These are phyloP conservation scores for Hawksworthiomyces lignivorus DNA, from an alignment of 2,329 filamentous ascomycete genomes.

Conservation along the genomic window DNA sequence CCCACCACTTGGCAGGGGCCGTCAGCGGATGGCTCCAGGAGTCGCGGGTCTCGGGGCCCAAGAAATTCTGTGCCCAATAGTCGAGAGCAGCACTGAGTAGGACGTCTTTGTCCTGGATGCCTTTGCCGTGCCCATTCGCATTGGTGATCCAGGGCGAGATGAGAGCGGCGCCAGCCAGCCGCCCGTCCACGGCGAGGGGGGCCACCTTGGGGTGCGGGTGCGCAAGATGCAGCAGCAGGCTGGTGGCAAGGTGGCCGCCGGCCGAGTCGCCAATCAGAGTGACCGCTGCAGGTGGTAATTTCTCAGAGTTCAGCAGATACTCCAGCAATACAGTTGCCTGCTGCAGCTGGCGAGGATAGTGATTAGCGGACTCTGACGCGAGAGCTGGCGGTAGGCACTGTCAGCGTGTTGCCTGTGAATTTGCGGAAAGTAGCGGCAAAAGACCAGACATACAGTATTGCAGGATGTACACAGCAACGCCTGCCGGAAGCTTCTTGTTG, in stretches of 20 bases:
- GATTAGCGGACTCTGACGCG: constrained; percentile 3
- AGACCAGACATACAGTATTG: constrained; percentile 1
- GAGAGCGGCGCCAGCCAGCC: constrained; percentile 4
- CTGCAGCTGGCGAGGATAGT: constrained; percentile 7
- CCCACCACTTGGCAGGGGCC: constrained; percentile 2
- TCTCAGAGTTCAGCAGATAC: neutral
- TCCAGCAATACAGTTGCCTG: constrained; percentile 3
- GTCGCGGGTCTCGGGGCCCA: neutral
- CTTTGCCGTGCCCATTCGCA: neutral
- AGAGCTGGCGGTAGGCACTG: neutral
- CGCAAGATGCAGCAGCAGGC: constrained; percentile 6
- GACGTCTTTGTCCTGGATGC: constrained; percentile 1
- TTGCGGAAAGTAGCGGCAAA: neutral
- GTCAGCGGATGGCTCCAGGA: constrained; percentile 4
- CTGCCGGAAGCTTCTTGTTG: neutral
- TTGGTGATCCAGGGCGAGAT: constrained; percentile 5
- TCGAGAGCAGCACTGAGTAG: neutral
- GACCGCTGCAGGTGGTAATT: neutral
- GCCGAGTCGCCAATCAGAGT: constrained; percentile 6
- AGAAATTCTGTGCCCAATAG: constrained; percentile 3
- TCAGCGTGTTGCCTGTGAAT: no score
- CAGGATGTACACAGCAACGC: constrained; percentile 3
- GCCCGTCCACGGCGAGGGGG: neutral
- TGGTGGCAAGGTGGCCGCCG: constrained; percentile 5
- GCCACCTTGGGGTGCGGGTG: constrained; percentile 4